These are phyloP conservation scores for Pseudogymnoascus verrucosus DNA, from an alignment of 2,329 filamentous ascomycete genomes.

Conservation along the genomic window DNA sequence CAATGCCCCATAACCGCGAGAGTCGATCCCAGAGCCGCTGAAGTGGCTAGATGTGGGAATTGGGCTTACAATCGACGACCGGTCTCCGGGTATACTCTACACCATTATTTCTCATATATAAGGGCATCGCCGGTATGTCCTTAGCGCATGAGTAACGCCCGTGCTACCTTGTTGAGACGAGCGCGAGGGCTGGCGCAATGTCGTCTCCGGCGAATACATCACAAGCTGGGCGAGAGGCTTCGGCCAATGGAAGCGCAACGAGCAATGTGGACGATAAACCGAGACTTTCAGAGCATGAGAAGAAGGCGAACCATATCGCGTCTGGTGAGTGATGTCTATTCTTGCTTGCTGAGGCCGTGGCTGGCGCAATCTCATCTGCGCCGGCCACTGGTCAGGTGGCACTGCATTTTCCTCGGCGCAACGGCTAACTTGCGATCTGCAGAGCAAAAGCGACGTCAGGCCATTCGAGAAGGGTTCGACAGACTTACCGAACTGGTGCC, in stretches of 20 bases:
- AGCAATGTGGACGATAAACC: constrained; percentile 42
- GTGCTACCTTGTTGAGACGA: not conserved
- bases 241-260: not conserved
- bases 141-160: not conserved
- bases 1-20: not conserved
- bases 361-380: not conserved
- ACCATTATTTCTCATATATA: not conserved
- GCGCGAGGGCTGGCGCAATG: constrained; percentile 1
- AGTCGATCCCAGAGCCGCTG: not conserved
- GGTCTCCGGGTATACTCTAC: not conserved
- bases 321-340: constrained; percentile 31
- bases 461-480: constrained; percentile 62
- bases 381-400: not conserved
- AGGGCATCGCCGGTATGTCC: constrained; percentile 2
- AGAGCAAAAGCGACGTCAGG: constrained; percentile 42
- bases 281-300: constrained; percentile 60
- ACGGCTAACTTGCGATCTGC: not conserved
- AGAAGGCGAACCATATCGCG: constrained; percentile 66
- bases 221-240: not conserved
- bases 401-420: not conserved
- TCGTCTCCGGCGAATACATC: not conserved
- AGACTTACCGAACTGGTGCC: constrained; percentile 61
- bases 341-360: not conserved
- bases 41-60: constrained; percentile 1
- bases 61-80: not conserved